Conservation (phyloP, 345 rosid species). For the Schrenkiella parvula region DNA sequence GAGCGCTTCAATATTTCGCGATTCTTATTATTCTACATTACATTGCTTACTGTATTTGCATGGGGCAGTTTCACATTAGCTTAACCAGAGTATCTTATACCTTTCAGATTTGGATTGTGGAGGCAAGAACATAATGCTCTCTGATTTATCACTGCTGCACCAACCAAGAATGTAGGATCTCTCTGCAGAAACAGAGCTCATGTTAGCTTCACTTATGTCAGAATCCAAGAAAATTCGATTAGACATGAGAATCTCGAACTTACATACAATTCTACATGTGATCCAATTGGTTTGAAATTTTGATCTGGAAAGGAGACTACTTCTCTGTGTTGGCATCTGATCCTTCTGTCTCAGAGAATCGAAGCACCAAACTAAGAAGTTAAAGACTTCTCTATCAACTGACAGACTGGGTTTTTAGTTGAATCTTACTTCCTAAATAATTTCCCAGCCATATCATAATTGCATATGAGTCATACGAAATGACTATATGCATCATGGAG, state of each 20-base stretch:
- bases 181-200: slow-evolving; percentile 1
- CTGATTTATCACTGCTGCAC: slow-evolving; percentile 12
- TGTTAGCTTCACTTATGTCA: slow-evolving; percentile 18
- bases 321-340: slow-evolving; percentile 21
- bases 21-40: slow-evolving; percentile 3
- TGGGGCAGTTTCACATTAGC: slow-evolving; percentile 26
- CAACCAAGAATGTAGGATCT: slow-evolving; percentile 11
- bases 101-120: slow-evolving; percentile 22
- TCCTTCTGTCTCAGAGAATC: slow-evolving; percentile 28
- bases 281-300: background rate
- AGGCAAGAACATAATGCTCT: slow-evolving; percentile 24
- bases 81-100: slow-evolving; percentile 29
- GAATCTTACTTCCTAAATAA: background rate
- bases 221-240: slow-evolving; percentile 6
- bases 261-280: background rate
- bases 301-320: slow-evolving; percentile 18
- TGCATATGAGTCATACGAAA: background rate
- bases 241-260: slow-evolving; percentile 22
- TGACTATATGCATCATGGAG: background rate
- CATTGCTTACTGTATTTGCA: slow-evolving; percentile 26
- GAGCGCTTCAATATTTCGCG: background rate
- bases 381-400: slow-evolving; percentile 12
- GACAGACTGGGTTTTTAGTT: background rate
- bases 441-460: background rate
- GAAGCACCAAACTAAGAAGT: background rate